Percentiles rank a stretch among this genome's conserved stretches.
Conservation (phyloP, 768 basidiomycete genomes). For the Roridomyces roridus region DNA sequence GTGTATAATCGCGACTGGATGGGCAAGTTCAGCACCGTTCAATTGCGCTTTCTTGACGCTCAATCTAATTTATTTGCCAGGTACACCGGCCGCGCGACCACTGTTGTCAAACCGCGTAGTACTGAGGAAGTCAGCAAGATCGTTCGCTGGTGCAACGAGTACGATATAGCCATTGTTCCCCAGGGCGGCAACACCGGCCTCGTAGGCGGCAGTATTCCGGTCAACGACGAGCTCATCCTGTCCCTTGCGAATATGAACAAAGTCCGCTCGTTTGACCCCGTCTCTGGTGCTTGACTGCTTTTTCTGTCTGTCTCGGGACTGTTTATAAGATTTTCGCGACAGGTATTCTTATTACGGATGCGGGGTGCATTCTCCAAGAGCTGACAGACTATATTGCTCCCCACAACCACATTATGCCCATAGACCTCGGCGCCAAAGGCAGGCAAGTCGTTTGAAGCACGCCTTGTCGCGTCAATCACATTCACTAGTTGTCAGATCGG, state of each 20-base stretch:
- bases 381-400: constrained; percentile 87
- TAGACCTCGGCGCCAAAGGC: constrained; percentile 95
- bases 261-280: constrained; percentile 82
- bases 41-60: no score
- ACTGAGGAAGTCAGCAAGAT: constrained; percentile 89
- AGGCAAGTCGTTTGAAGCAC: constrained; percentile 56
- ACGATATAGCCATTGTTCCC: constrained; percentile 88
- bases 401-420: constrained; percentile 93
- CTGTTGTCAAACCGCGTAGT: constrained; percentile 89
- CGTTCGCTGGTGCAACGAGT: constrained; percentile 83
- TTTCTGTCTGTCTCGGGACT: not conserved
- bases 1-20: constrained; percentile 94
- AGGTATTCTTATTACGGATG: constrained; percentile 93
- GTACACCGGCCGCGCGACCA: constrained; percentile 82
- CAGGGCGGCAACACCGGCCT: constrained; percentile 99
- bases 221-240: constrained; percentile 87
- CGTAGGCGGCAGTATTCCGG: constrained; percentile 92
- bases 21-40: constrained; percentile 57
- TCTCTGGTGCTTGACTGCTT: constrained; percentile 64
- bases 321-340: constrained; percentile 12
- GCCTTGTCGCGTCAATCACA: constrained; percentile 1
- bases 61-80: no score
- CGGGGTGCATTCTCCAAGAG: constrained; percentile 91
- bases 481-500: constrained; percentile 89
- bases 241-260: constrained; percentile 83